phyloP scores from a whole-genome alignment of 78 protist genomes.

The Cavenderia fasciculata region DNA sequence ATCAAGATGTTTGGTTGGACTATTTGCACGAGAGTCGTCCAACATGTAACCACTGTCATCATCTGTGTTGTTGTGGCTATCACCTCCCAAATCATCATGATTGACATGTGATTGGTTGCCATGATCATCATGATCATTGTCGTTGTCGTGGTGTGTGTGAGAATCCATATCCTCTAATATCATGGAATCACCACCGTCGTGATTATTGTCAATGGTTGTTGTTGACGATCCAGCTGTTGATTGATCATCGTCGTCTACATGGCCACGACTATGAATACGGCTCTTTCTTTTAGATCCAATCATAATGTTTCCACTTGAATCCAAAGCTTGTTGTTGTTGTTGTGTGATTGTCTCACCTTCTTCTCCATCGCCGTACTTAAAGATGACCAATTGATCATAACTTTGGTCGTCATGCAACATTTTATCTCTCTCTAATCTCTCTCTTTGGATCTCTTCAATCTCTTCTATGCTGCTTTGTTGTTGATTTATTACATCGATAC shows the following conservation, averaged over 20 bases:
- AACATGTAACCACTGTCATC: slow-evolving; percentile 13
- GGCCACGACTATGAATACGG: not conserved
- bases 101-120: not conserved
- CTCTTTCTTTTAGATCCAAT: not conserved
- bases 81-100: not conserved
- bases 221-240: not conserved
- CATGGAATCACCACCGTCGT: not conserved
- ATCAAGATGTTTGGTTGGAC: slow-evolving; percentile 19
- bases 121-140: not conserved
- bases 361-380: slow-evolving; percentile 70
- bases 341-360: slow-evolving; percentile 22
- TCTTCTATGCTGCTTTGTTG: not conserved
- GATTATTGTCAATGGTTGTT: not conserved
- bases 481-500: not conserved
- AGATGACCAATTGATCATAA: no score
- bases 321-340: not conserved
- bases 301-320: no score
- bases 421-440: slow-evolving; percentile 68
- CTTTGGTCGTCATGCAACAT: slow-evolving; percentile 39
- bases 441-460: slow-evolving; percentile 54
- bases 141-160: not conserved
- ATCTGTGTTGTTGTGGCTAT: not conserved
- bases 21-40: slow-evolving; percentile 13
- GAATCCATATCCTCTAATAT: no score
- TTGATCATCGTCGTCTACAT: not conserved